phyloP scores from a whole-genome alignment of 2,329 filamentous ascomycete genomes.

The Tolypocladium ovalisporum region DNA sequence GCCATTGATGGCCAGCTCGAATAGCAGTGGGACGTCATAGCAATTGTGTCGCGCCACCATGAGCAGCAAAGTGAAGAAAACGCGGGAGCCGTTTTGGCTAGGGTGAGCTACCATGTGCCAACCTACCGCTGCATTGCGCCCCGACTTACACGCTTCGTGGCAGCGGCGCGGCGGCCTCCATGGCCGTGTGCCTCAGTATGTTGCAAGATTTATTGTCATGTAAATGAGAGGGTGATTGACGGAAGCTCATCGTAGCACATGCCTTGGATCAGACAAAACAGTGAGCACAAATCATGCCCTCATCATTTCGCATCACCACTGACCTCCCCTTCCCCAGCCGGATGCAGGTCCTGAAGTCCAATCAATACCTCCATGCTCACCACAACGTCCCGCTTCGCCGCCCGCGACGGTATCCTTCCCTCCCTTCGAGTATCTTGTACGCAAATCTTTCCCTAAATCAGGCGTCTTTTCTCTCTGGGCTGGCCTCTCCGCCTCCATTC shows the following conservation, averaged over 20 bases:
- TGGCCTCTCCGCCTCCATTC: neutral
- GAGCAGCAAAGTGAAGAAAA: slow-evolving; percentile 2
- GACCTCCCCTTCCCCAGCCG: slow-evolving; percentile 17
- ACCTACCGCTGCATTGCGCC: neutral
- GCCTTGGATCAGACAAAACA: slow-evolving; percentile 32
- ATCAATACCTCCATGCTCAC: slow-evolving; percentile 27
- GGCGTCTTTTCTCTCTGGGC: neutral
- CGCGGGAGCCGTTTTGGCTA: slow-evolving; percentile 32
- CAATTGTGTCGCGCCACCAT: neutral
- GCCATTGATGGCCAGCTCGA: neutral
- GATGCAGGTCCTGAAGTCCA: slow-evolving; percentile 31
- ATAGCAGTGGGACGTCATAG: neutral
- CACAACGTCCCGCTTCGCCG: slow-evolving; percentile 25
- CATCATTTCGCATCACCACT: neutral
- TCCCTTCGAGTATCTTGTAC: neutral
- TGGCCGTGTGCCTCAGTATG: slow-evolving; percentile 35
- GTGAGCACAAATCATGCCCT: slow-evolving; percentile 12
- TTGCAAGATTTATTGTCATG: neutral
- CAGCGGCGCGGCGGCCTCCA: slow-evolving; percentile 31
- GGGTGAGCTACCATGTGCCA: slow-evolving; percentile 18
- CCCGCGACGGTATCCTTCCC: slow-evolving; percentile 22
- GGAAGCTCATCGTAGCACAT: slow-evolving; percentile 23
- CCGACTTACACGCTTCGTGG: slow-evolving; percentile 1
- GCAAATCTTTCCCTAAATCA: slow-evolving; percentile 12
- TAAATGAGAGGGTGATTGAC: neutral